A percentile compares a stretch with the other conserved stretches of the same genome.
Conservation (phyloP, 176 grass and related monocot species). For the Themeda triandra region DNA sequence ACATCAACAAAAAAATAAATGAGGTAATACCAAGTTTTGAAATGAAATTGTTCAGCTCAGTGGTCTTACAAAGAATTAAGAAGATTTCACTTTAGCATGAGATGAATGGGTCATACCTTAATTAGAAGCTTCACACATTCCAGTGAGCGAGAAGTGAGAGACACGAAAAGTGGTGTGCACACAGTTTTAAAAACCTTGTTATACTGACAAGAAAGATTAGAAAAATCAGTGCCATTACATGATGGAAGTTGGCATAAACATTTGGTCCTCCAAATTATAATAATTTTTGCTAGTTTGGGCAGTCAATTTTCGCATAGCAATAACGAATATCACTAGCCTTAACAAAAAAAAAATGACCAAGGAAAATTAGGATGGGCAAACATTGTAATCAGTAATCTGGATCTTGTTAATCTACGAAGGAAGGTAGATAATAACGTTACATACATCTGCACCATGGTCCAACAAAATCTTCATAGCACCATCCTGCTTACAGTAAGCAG, state of each 20-base stretch:
- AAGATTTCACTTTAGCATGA: neutral
- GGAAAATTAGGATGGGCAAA: neutral
- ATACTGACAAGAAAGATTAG: slow-evolving; percentile 11
- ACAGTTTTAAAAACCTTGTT: neutral
- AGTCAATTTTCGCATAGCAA: neutral
- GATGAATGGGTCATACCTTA: neutral
- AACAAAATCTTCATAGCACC: slow-evolving; percentile 38
- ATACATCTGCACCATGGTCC: slow-evolving; percentile 30
- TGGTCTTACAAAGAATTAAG: neutral
- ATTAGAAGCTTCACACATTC: slow-evolving; percentile 34
- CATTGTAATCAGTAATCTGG: neutral
- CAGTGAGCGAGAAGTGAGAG: neutral
- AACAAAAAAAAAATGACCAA: neutral
- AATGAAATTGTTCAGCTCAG: neutral
- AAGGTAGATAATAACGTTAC: neutral
- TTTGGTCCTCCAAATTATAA: neutral
- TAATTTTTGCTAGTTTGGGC: neutral
- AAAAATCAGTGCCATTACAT: neutral
- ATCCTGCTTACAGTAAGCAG: neutral
- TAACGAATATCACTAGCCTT: neutral
- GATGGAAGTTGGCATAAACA: neutral
- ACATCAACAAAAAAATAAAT: neutral
- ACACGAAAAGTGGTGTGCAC: slow-evolving; percentile 8
- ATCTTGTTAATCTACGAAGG: neutral
- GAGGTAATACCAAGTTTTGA: neutral